Evolutionary conservation across 495 filamentous ascomycete genomes (phyloP), one percentile per base, ranked within the genome.

Genomic region (Annulohypoxylon maeteangense): DNA sequence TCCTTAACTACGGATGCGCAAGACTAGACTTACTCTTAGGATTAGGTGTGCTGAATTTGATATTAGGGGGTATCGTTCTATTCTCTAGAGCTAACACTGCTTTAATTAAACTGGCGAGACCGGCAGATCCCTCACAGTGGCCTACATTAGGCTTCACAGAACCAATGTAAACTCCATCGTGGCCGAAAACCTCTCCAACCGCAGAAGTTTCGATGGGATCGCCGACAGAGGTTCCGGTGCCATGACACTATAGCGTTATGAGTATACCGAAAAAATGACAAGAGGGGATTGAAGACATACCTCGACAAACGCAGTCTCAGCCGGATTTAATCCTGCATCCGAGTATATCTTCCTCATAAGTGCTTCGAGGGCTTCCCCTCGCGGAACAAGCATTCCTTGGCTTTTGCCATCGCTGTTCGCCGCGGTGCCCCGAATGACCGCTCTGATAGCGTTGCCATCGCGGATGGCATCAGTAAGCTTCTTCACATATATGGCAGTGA

Each of bases 71-170:
- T 65, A 83, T 77, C 54, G 74, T 70, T 47, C 75, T 79, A 50
- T 81, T 80, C 62, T 89, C 83, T 20, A 89, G 69, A 68, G 82
- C 82, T 64, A 86, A 64, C 4, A 81, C 74, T 0, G 79, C 78
- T 66, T 89, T 88, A 53, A 88, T 84, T 7, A 88, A 57, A 18
- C 79, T 81, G 0, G 81, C 78, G 18, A 88, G 69, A 1, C 86
- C 86, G 54, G 78, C 75, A 0, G 81, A 76, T 3, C 78, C 84
- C 70, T 88, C 86, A 7, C 77, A 62, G 59, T 88, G 86, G 5
- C 86, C 84, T 25, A 87, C 78, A 63, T 86, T 85, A 0, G 82
- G 80, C 64, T 88, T 87, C 1, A 87, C 76, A 0, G 84, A 84
- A 8, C 84, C 85, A 38, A 89, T 78, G 54, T 79, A 77, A 2